Percentiles rank a stretch among this genome's conserved stretches.
These are phyloP conservation scores for Neurospora sp. DNA, from an alignment of 495 filamentous ascomycete genomes.

Conservation along the genomic window DNA sequence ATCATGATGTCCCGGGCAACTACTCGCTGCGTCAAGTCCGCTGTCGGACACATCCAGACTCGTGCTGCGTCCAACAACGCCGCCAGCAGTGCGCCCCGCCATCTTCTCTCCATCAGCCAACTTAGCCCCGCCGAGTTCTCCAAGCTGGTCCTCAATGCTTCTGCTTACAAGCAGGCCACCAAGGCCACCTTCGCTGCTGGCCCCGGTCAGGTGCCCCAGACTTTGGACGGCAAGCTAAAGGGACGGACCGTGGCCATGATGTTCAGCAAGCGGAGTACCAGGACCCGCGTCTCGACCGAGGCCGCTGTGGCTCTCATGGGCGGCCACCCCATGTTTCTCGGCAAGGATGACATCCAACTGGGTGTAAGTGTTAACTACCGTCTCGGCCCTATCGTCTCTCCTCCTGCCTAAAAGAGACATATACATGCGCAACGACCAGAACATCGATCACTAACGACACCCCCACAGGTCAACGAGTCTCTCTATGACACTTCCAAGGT, in stretches of 20 bases:
- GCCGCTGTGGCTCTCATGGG: constrained; percentile 72
- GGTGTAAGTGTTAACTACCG: constrained; percentile 46
- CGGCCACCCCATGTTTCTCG: constrained; percentile 92
- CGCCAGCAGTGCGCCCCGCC: constrained; percentile 43
- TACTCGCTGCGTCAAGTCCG: constrained; percentile 15
- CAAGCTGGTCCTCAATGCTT: constrained; percentile 71
- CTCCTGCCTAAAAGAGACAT: background rate
- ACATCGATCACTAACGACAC: constrained; percentile 4
- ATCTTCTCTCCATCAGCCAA: constrained; percentile 85
- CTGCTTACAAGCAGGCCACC: constrained; percentile 61
- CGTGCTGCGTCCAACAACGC: constrained; percentile 17
- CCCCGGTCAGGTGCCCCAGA: constrained; percentile 30
- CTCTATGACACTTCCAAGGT: constrained; percentile 81
- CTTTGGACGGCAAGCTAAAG: constrained; percentile 37
- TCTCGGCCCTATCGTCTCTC: background rate
- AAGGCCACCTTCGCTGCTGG: constrained; percentile 52
- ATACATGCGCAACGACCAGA: background rate
- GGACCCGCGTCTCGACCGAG: constrained; percentile 89
- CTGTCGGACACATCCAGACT: constrained; percentile 15
- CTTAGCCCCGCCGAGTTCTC: constrained; percentile 70
- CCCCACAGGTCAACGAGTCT: constrained; percentile 67
- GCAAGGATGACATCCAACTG: constrained; percentile 89
- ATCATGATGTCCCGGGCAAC: constrained; percentile 17
- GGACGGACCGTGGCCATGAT: constrained; percentile 87
- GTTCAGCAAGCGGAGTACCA: constrained; percentile 89